Evolutionary conservation across 768 basidiomycete species (phyloP), one percentile per base, ranked within the genome.

Genomic region (Astraeus odoratus): DNA sequence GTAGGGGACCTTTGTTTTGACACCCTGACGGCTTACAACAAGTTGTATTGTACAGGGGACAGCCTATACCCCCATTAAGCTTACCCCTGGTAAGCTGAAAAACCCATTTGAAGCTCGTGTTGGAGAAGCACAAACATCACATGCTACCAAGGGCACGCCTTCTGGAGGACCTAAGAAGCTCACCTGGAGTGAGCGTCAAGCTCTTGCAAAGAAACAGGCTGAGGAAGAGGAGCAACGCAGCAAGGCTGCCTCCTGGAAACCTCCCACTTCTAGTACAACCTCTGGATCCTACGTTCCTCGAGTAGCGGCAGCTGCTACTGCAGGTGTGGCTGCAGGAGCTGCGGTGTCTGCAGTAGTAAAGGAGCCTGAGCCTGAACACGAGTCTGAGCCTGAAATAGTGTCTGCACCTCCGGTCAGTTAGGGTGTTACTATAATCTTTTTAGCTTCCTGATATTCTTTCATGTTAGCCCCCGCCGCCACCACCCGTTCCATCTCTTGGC

Each of bases 101-200:
- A 95, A 92, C 59, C 86, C 86, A 1, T 91, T 76, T 41, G 75
- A 76, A 55, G 73, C 75, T 43, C 74, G 78, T 46, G 50, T 68
- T n/a, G 66, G 67, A 39, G 52, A 55, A 52, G 63, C 15, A n/a
- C 66, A n/a, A 48, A 66, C 54, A 15, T 55, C 4, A 50, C 51
- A n/a, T 52, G 56, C 7, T 51, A 46, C 46, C 50, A 59, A 22
- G 57, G 22, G 37, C 26, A 15, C 47, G 7, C 9, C 40, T 16
- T 31, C 49, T 3, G 67, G 67, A 18, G 77, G 73, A 1, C 47
- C 70, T 1, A 88, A 88, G 70, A 94, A 91, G 63, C 63, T 95
- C 50, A 95, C 94, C 0, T 98, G 95, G 95, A 86, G 78, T 47
- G 87, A 98, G 61, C 75, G 94, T 18, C 94, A 97, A 59, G 92